Percentiles rank a stretch among this genome's conserved stretches.
phyloP scores from a whole-genome alignment of 2,329 filamentous ascomycete genomes.

The Byssothecium circinans region DNA sequence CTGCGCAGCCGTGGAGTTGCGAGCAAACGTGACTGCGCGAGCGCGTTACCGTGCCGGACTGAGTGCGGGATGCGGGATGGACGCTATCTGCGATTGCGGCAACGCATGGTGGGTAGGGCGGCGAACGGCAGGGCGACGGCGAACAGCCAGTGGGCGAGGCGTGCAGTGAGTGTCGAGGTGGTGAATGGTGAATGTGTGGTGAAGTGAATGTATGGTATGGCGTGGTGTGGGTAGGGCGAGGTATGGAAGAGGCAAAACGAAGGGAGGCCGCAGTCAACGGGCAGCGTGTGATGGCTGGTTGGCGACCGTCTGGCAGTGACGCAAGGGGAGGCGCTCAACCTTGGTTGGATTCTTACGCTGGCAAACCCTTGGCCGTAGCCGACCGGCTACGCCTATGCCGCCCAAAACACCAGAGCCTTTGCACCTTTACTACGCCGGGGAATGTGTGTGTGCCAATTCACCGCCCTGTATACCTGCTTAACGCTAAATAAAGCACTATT shows the following conservation, averaged over 20 bases:
- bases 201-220: neutral
- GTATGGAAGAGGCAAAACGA: slow-evolving; percentile 5
- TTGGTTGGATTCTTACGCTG: neutral
- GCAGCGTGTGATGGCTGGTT: neutral
- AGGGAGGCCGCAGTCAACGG: neutral
- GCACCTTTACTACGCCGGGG: no score
- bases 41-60: slow-evolving; percentile 15
- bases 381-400: no score
- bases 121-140: neutral
- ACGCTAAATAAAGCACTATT: no score
- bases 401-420: no score
- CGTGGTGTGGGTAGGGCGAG: slow-evolving; percentile 6
- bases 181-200: neutral
- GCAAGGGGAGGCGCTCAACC: neutral
- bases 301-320: no score
- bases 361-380: no score
- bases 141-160: slow-evolving; percentile 3
- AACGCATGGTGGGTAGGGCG: slow-evolving; percentile 11
- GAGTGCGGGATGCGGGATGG: slow-evolving; percentile 11
- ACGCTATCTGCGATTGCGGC: slow-evolving; percentile 19
- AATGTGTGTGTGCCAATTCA: no score
- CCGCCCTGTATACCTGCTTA: no score
- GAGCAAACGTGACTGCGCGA: slow-evolving; percentile 26
- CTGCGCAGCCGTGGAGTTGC: slow-evolving; percentile 2
- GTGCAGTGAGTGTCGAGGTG: slow-evolving; percentile 6